phyloP scores from a whole-genome alignment of 495 filamentous ascomycete species.

The Xylaria bambusicola region DNA sequence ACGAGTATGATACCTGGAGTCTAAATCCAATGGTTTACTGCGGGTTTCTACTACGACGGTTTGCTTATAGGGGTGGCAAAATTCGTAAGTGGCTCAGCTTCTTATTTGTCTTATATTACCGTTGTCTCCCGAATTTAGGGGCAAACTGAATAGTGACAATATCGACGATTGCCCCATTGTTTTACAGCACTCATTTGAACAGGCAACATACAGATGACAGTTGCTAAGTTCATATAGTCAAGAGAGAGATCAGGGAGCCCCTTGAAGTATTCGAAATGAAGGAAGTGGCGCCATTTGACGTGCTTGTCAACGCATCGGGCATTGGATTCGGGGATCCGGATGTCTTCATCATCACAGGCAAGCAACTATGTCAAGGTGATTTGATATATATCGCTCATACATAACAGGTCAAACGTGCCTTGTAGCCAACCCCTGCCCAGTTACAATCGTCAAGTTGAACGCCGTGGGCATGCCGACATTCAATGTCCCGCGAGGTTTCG shows the following conservation, averaged over 20 bases:
- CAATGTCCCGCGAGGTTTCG: conserved; percentile 59
- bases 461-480: conserved; percentile 61
- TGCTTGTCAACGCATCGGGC: conserved; percentile 63
- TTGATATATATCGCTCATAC: conserved; percentile 3
- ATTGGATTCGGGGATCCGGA: conserved; percentile 54
- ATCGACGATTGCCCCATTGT: no score
- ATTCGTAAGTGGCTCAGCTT: conserved; percentile 16
- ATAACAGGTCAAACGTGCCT: conserved; percentile 46
- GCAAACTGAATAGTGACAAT: no score
- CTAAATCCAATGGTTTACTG: conserved; percentile 66
- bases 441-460: conserved; percentile 62
- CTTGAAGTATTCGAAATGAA: conserved; percentile 49
- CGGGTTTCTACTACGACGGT: conserved; percentile 54
- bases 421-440: conserved; percentile 43
- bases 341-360: conserved; percentile 59
- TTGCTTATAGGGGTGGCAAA: conserved; percentile 52
- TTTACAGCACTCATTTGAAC: no score
- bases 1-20: conserved; percentile 58
- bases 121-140: no score
- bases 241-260: conserved; percentile 44
- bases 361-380: conserved; percentile 11
- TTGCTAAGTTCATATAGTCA: no score
- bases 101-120: conserved; percentile 7
- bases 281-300: conserved; percentile 39
- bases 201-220: no score